phyloP scores from a whole-genome alignment of 2,329 filamentous ascomycete species.

The Calonectria leucothoes region DNA sequence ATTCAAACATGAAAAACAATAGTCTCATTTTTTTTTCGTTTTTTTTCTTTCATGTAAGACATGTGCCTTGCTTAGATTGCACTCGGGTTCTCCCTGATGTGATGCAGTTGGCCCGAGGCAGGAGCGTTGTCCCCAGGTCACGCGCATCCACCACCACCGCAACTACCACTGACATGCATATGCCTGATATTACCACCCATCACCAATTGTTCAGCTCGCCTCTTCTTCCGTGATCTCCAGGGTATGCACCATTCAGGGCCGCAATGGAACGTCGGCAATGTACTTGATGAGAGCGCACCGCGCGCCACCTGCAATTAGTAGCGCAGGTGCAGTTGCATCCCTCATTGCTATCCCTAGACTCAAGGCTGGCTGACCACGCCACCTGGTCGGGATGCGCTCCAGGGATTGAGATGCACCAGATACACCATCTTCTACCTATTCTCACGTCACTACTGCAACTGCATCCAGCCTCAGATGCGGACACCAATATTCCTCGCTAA shows the following conservation, averaged over 20 bases:
- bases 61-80: not conserved
- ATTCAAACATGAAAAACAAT: not conserved
- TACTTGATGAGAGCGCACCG: not conserved
- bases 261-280: not conserved
- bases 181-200: constrained; percentile 3
- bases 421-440: not conserved
- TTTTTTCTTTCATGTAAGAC: not conserved
- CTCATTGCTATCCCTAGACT: not conserved
- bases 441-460: not conserved
- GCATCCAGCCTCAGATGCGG: not conserved
- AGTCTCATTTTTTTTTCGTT: no score
- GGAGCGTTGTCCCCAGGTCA: not conserved
- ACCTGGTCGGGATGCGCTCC: constrained; percentile 1
- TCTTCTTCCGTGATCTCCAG: not conserved
- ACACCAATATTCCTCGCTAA: not conserved
- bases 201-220: not conserved
- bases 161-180: constrained; percentile 5
- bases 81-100: not conserved
- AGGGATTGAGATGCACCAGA: not conserved
- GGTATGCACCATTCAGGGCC: not conserved
- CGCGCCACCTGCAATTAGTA: not conserved
- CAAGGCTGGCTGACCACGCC: not conserved
- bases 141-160: not conserved
- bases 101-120: not conserved
- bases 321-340: not conserved